phyloP scores from a whole-genome alignment of 768 basidiomycete species.

The Tricholoma sp. region DNA sequence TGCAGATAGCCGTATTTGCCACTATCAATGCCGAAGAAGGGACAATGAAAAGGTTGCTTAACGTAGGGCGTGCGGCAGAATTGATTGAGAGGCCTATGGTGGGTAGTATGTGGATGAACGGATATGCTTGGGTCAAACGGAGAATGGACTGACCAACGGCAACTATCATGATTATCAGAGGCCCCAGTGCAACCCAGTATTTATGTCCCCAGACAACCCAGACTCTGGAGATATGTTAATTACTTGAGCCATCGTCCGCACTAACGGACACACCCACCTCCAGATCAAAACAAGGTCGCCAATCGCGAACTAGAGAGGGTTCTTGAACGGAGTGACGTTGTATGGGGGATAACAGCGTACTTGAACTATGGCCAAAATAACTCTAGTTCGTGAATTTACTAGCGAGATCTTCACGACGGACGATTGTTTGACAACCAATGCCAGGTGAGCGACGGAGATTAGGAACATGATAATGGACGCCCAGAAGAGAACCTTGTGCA shows the following conservation, averaged over 20 bases:
- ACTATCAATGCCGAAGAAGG: background rate
- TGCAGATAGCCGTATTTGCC: constrained; percentile 3
- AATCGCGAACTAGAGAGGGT: background rate
- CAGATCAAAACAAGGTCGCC: constrained; percentile 3
- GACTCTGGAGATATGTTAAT: background rate
- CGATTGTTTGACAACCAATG: background rate
- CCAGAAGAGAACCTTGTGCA: constrained; percentile 1
- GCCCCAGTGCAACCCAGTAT: constrained; percentile 1
- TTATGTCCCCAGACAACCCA: constrained; percentile 6
- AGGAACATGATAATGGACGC: constrained; percentile 4
- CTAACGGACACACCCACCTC: background rate
- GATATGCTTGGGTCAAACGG: background rate
- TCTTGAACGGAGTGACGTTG: too few species aligned
- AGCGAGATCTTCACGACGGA: background rate
- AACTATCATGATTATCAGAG: constrained; percentile 1
- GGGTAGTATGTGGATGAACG: background rate
- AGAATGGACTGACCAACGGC: constrained; percentile 1
- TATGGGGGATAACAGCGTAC: background rate
- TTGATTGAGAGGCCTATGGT: constrained; percentile 1
- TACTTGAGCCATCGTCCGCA: background rate
- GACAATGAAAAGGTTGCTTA: background rate
- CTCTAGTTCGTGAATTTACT: background rate
- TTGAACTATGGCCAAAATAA: background rate
- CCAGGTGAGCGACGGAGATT: constrained; percentile 3
- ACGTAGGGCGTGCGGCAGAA: background rate